These are phyloP conservation scores for Escovopsis sp. DNA, from an alignment of 2,329 filamentous ascomycete genomes.

Conservation along the genomic window DNA sequence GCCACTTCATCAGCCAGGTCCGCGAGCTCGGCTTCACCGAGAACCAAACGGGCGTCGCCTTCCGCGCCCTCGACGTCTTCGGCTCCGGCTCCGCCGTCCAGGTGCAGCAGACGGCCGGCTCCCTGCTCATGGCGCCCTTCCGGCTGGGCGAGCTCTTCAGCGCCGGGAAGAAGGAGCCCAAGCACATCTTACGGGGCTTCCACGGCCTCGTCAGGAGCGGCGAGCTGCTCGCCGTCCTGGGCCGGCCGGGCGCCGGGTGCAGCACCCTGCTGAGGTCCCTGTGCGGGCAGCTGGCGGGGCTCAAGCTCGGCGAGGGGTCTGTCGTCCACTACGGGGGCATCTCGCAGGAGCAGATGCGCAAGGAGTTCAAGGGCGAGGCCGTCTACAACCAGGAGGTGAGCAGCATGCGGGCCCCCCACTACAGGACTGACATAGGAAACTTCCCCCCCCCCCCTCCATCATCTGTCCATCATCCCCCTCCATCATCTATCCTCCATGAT, in stretches of 20 bases:
- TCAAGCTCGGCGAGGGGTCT: conserved; percentile 34
- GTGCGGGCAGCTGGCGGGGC: conserved; percentile 42
- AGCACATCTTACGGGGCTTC: conserved; percentile 47
- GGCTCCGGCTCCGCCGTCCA: conserved; percentile 53
- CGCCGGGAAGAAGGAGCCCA: conserved; percentile 27
- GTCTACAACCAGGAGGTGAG: conserved; percentile 59
- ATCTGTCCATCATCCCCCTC: too few species aligned
- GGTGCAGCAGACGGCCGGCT: conserved; percentile 51
- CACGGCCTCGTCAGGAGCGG: conserved; percentile 48
- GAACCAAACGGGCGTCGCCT: conserved; percentile 43
- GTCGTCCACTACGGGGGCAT: conserved; percentile 48
- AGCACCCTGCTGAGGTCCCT: conserved; percentile 48
- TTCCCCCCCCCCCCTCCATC: too few species aligned
- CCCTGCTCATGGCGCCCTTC: conserved; percentile 41
- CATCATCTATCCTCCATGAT: too few species aligned
- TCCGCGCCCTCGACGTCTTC: conserved; percentile 48
- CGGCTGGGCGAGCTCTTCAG: conserved; percentile 40
- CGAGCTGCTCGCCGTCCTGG: conserved; percentile 54
- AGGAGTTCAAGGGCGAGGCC: conserved; percentile 48
- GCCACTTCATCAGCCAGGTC: conserved; percentile 24
- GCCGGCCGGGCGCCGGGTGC: conserved; percentile 49
- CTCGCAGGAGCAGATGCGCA: conserved; percentile 34
- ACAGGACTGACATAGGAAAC: too few species aligned
- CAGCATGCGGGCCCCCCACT: too few species aligned
- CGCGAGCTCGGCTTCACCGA: conserved; percentile 39